Evolutionary conservation across 176 grass and related monocot species (phyloP), one percentile per base, ranked within the genome.

Genomic region (Tillandsia fasciculata): DNA sequence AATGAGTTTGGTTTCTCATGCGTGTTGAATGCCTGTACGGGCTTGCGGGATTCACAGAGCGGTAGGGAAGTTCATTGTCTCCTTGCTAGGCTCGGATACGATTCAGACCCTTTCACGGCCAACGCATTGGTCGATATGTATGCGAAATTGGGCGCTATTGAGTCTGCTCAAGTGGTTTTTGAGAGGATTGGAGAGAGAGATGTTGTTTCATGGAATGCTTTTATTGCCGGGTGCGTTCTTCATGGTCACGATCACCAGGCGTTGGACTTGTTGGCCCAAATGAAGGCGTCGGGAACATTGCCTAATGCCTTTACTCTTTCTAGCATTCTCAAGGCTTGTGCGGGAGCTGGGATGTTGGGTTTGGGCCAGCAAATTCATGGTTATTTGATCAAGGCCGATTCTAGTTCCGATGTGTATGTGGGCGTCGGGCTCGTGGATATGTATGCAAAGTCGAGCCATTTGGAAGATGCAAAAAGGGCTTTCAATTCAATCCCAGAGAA

Each of bases 311-410:
- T 81, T 54, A 97, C 79, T 2, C 59, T 97, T 68, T 87, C 86
- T 48, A 83, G 76, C 79, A 78, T 91, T 74, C 70, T 96, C 42
- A 92, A 92, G 76, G 84, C 89, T 56, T 92, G 93, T 15, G 73
- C 84, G 29, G 84, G 88, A 64, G 70, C 53, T 64, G 73, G 74
- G 29, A 85, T 79, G 64, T 72, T 92, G 18, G 29, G 67, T 79
- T 85, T 90, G 71, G 89, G 94, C 42, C 11, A 10, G 70, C 93
- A 97, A 86, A 92, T 97, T 65, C 89, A 92, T 74, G 81, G 89
- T 66, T 87, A 79, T 70, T 87, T 92, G 83, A 85, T 92, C 68
- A 87, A 87, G 74, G 74, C 74, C 12, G 63, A 76, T 77, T 80
- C 82, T 12, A 78, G 74, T 81, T 87, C 81, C 26, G 72, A 92